Evolutionary conservation across 1,284 basidiomycete species (phyloP).

Genomic region (Amylostereum chailletii): DNA sequence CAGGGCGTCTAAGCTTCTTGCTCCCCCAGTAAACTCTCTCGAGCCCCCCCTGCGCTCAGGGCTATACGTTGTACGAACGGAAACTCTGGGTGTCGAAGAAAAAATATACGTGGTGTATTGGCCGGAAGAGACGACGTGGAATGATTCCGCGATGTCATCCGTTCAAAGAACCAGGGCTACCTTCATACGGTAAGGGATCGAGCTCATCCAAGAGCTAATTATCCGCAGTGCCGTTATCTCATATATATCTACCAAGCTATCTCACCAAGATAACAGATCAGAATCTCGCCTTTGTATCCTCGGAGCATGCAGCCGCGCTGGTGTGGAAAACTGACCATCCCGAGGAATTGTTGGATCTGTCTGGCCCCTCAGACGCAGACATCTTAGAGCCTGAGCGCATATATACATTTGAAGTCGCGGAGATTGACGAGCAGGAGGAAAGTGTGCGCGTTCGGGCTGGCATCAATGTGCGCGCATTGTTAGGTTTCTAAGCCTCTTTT

Average conservation of each 20-base stretch:
- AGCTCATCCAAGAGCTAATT: too few species aligned
- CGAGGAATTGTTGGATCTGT: conserved; percentile 11
- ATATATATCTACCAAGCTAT: conserved; percentile 27
- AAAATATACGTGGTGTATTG: conserved; percentile 45
- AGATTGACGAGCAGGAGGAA: conserved; percentile 54
- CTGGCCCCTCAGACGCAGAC: too few species aligned
- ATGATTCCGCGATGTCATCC: conserved; percentile 35
- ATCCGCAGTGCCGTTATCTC: not conserved
- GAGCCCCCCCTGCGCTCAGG: conserved; percentile 31
- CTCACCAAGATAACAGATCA: conserved; percentile 50
- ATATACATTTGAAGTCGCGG: conserved; percentile 46
- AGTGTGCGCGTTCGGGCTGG: conserved; percentile 30
- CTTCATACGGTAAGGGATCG: conserved; percentile 42
- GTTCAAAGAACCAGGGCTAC: conserved; percentile 44
- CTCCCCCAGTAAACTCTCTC: not conserved
- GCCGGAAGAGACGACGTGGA: conserved; percentile 55
- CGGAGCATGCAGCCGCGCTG: conserved; percentile 32
- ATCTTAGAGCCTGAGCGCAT: conserved; percentile 26
- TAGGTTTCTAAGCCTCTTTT: too few species aligned
- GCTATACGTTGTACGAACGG: conserved; percentile 29
- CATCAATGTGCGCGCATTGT: conserved; percentile 27
- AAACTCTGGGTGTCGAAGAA: not conserved
- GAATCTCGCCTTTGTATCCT: conserved; percentile 36
- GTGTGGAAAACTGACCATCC: conserved; percentile 29
- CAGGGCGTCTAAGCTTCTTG: conserved; percentile 5